Conservation (phyloP, 306 rosid genomes). For the Bauhinia variegata region DNA sequence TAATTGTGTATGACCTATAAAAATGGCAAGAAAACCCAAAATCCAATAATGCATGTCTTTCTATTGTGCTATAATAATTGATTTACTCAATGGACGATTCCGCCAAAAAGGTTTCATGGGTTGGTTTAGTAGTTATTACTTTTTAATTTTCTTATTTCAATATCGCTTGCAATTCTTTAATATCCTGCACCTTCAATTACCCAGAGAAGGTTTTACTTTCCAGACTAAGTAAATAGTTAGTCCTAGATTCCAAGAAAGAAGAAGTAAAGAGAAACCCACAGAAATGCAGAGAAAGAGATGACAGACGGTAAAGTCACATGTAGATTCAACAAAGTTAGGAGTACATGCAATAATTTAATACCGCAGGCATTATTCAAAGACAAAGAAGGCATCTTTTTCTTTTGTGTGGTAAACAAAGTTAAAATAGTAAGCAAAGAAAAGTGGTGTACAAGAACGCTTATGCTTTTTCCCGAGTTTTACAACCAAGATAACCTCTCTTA, state of each 20-base stretch:
- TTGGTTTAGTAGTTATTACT: no score
- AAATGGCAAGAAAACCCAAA: no score
- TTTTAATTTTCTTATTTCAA: no score
- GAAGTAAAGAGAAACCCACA: background rate
- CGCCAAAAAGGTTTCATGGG: no score
- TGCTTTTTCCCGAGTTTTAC: slow-evolving; percentile 43
- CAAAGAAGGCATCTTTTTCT: slow-evolving; percentile 49
- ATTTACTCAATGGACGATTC: no score
- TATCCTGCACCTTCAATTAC: no score
- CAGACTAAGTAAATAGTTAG: slow-evolving; percentile 21
- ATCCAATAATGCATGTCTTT: no score
- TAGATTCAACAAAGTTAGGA: slow-evolving; percentile 43
- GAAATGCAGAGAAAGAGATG: background rate
- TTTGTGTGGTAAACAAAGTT: slow-evolving; percentile 9
- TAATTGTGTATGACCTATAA: no score
- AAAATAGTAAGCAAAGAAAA: slow-evolving; percentile 38
- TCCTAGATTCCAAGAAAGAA: slow-evolving; percentile 30
- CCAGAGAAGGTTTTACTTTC: slow-evolving; percentile 2
- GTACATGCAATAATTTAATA: slow-evolving; percentile 39
- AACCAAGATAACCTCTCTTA: slow-evolving; percentile 36
- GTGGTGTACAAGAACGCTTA: slow-evolving; percentile 54
- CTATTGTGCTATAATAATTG: no score
- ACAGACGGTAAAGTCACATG: slow-evolving; percentile 32
- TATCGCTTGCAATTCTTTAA: no score
- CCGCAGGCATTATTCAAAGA: slow-evolving; percentile 45